phyloP scores from a whole-genome alignment of 1,284 basidiomycete species.

The Leucocoprinus gongylophorus region DNA sequence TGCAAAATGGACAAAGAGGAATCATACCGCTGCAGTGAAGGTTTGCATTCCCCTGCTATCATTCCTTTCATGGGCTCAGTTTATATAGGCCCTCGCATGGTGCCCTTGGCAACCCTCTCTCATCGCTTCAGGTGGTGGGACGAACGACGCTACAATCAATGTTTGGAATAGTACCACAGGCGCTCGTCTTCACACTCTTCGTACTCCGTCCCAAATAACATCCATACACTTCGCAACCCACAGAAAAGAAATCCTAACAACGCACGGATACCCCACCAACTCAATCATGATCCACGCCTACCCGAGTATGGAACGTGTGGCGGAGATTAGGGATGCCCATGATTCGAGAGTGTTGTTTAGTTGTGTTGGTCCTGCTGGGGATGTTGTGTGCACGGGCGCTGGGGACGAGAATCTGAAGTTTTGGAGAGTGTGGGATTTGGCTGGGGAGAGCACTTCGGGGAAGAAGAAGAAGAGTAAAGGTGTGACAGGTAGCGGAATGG shows the following conservation, averaged over 20 bases:
- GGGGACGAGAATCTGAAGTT: conserved; percentile 95
- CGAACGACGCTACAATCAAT: conserved; percentile 90
- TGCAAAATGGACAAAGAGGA: conserved; percentile 88
- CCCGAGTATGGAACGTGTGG: conserved; percentile 67
- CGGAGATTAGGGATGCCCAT: conserved; percentile 88
- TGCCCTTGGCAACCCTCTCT: conserved; percentile 94
- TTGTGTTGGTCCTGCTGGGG: conserved; percentile 80
- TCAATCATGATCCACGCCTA: conserved; percentile 63
- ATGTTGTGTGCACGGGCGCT: conserved; percentile 84
- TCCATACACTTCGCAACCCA: conserved; percentile 87
- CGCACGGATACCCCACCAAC: conserved; percentile 88
- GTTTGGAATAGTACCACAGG: conserved; percentile 91
- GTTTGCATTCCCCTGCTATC: conserved; percentile 29
- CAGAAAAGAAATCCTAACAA: conserved; percentile 86
- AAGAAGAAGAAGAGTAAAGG: conserved; percentile 39
- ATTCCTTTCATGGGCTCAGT: background rate
- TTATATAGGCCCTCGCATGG: conserved; percentile 81
- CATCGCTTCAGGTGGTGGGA: conserved; percentile 92
- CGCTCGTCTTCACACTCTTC: conserved; percentile 76
- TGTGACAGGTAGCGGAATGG: conserved; percentile 11
- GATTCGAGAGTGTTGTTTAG: conserved; percentile 85
- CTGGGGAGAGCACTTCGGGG: conserved; percentile 30
- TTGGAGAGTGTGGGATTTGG: conserved; percentile 73
- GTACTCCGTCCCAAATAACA: conserved; percentile 88
- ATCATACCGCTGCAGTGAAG: conserved; percentile 94